Base-by-base conservation (phyloP, 2,329 filamentous ascomycete species). In the Venturia aucupariae region DNA sequence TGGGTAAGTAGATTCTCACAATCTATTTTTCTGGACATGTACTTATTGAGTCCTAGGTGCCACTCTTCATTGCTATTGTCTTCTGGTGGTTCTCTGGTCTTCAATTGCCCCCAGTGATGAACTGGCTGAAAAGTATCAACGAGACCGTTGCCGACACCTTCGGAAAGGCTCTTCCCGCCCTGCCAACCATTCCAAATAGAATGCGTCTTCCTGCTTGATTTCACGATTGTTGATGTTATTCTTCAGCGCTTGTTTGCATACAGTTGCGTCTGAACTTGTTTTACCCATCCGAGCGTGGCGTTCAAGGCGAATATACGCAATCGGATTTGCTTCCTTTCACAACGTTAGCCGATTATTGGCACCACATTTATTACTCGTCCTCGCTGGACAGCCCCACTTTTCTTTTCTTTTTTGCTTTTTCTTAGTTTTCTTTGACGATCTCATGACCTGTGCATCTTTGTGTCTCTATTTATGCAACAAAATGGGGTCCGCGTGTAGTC, bases 1-100 rank as follows among this genome's bases (percentile, higher is more conserved):
- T 82, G 80, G 80, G 80, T 82, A 75, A 74, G 79, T 73, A 24
- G n/a, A 19, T 4, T 11, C 30, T 22, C 3, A 32, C 10, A 10
- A 22, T 24, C 22, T 35, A 3, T 24, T 27, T 15, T 30, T 8
- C 13, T 48, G n/a, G 24, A 51, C 63, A 22, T 22, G 51, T 32
- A 27, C 41, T 60, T 61, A 60, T 39, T 13, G 22, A 32, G 19
- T n/a, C 22, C 4, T 24, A 64, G 63, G 41, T 64, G 30, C 63
- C 63, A 35, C 63, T 64, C n/a, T 38, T 64, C 32, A 51, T 64
- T n/a, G 41, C 32, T 22, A 38, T 64, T n/a, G 22, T 64, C 22
- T n/a, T 61, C 27, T 64, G 63, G 63, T 64, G 55, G 51, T 61
- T 22, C 39, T 64, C 55, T 15, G 63, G 63, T 19, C 35, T 60